Evolutionary conservation across 2,329 filamentous ascomycete genomes (phyloP), one percentile per base, ranked within the genome.

Genomic region (Colletotrichum theobromicola): DNA sequence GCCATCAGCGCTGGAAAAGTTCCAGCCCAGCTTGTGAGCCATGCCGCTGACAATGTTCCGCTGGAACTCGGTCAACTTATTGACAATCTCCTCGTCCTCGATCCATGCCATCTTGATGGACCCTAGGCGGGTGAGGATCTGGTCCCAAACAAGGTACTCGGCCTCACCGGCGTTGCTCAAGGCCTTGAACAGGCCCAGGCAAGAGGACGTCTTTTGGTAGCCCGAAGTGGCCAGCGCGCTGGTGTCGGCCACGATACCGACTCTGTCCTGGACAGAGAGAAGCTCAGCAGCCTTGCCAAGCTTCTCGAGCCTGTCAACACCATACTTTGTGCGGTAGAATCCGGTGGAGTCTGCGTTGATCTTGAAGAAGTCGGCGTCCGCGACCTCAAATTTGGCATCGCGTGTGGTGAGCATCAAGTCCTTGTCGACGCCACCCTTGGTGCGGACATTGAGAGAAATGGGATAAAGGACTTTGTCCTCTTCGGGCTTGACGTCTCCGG

Each of bases 71-170:
- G 96, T 94, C 57, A 98, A 88, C 7, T 94, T 94, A 76, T 96
- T 91, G 78, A 91, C 93, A 64, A 92, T 86, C 50, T 92, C 88
- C 75, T 93, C 84, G 73, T 97, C 94, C 83, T 98, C 95, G 77
- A 96, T 88, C 96, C 96, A 98, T 9, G 96, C 94, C 67, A 90
- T 90, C 78, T 96, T 94, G 42, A 98, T 90, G n/a, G 92, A 89
- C 28, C 90, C 91, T 74, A 98, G 90, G 61, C 95, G 93, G 60
- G 93, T 90, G 64, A 95, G 90, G 74, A 98, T 94, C 84, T 98
- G 96, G 78, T 95, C 95, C 96, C 96, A 98, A 4, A 98, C 96
- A 50, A 98, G 94, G 78, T 95, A 98, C 80, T 98, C 94, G 1
- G 92, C 88, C 86, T 98, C 96, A 2, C 92, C 89, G 83, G 94